Percentiles rank a stretch among this genome's conserved stretches.
Conservation (phyloP, 2,329 filamentous ascomycete species). For the Phoma sp. region DNA sequence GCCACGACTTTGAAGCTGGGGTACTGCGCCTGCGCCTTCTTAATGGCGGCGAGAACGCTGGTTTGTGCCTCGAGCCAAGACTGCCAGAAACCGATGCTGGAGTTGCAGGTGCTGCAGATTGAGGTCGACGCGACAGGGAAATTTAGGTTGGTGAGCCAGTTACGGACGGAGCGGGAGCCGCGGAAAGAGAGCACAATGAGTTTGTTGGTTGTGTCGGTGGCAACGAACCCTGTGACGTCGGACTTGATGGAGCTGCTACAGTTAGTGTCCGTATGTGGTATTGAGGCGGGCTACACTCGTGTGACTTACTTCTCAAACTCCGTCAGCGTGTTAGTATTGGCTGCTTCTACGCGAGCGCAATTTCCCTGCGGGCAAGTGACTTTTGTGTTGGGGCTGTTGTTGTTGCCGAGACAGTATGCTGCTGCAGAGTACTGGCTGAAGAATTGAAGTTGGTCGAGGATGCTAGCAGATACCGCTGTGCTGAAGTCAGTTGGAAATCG, state of each 20-base stretch:
- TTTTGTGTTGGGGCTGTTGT: conserved; percentile 52
- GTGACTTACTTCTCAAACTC: conserved; percentile 57
- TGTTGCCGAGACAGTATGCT: conserved; percentile 59
- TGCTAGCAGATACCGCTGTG: conserved; percentile 47
- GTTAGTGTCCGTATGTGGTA: not conserved
- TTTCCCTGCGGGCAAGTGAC: conserved; percentile 55
- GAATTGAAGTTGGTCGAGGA: conserved; percentile 53
- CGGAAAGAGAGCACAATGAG: conserved; percentile 67
- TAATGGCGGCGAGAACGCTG: conserved; percentile 54
- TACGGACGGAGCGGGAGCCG: conserved; percentile 64
- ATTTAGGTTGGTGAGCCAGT: conserved; percentile 65
- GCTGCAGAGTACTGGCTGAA: conserved; percentile 62
- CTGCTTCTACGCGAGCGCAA: conserved; percentile 57
- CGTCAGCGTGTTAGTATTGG: conserved; percentile 53
- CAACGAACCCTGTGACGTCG: conserved; percentile 57
- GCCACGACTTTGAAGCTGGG: conserved; percentile 62
- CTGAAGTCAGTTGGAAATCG: not conserved
- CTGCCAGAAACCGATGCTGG: conserved; percentile 65
- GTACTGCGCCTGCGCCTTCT: conserved; percentile 53
- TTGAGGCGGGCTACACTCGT: conserved; percentile 8
- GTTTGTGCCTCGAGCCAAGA: conserved; percentile 63
- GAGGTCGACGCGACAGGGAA: conserved; percentile 52
- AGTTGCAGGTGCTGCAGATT: conserved; percentile 56
- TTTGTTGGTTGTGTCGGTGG: conserved; percentile 53
- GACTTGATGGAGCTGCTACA: conserved; percentile 40